These are phyloP conservation scores for Cordyceps tenuipes DNA, from an alignment of 2,329 filamentous ascomycete species.

Conservation along the genomic window DNA sequence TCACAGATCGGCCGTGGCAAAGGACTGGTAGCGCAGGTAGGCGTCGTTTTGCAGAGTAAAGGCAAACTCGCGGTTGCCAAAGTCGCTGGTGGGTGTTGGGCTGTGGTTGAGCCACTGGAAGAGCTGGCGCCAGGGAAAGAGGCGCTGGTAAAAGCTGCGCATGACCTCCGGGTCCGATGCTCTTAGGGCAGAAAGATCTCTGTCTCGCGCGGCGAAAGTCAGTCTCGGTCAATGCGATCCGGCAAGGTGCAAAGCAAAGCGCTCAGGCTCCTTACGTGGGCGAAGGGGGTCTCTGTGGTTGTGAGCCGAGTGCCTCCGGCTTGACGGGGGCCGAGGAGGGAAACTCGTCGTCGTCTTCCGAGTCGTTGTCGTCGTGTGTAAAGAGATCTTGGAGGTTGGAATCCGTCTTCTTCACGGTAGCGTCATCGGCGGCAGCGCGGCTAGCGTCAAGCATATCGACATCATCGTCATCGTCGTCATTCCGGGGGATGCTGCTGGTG, in stretches of 20 bases:
- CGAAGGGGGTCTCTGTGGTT: slow-evolving; percentile 30
- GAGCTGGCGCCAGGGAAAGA: slow-evolving; percentile 89
- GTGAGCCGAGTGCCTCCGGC: slow-evolving; percentile 30
- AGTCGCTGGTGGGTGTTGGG: slow-evolving; percentile 75
- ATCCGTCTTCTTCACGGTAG: slow-evolving; percentile 34
- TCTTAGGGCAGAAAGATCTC: slow-evolving; percentile 29
- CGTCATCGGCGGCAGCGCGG: slow-evolving; percentile 16
- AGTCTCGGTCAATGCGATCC: not conserved
- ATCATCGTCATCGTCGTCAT: slow-evolving; percentile 27
- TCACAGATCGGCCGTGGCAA: slow-evolving; percentile 45
- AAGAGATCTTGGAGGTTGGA: slow-evolving; percentile 53
- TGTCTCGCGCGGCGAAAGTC: slow-evolving; percentile 15
- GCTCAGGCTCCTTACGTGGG: slow-evolving; percentile 27
- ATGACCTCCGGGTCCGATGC: slow-evolving; percentile 75
- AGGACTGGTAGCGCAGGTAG: slow-evolving; percentile 83
- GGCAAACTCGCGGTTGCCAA: slow-evolving; percentile 89
- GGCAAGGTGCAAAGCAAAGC: not conserved
- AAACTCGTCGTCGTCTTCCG: slow-evolving; percentile 52
- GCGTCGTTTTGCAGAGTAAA: slow-evolving; percentile 90
- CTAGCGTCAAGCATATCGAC: slow-evolving; percentile 33
- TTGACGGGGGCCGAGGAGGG: slow-evolving; percentile 40
- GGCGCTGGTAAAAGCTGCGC: slow-evolving; percentile 87
- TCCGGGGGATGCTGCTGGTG: slow-evolving; percentile 22
- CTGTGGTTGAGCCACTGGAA: slow-evolving; percentile 99
- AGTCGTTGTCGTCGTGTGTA: slow-evolving; percentile 43